phyloP scores from a whole-genome alignment of 371 early-diverging fungal species.

The Polyrhizophydium stewartii region DNA sequence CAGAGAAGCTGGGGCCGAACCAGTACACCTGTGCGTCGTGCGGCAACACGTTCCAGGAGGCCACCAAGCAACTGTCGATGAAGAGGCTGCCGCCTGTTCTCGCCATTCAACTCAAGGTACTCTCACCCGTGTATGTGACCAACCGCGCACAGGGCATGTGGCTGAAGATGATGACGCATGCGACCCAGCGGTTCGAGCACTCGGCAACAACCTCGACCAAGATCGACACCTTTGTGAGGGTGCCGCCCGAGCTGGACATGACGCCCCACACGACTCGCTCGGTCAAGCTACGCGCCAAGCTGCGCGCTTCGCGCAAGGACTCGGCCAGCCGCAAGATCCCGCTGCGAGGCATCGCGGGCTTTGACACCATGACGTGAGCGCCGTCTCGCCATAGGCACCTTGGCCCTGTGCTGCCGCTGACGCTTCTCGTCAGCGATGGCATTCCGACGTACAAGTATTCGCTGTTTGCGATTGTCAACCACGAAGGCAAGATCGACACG shows the following conservation, averaged over 20 bases:
- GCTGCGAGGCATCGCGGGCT: conserved; percentile 8
- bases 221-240: conserved; percentile 78
- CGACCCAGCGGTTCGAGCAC: conserved; percentile 77
- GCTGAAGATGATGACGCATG: background rate
- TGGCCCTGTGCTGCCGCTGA: no score
- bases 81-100: conserved; percentile 83
- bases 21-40: conserved; percentile 75
- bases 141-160: background rate
- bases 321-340: background rate
- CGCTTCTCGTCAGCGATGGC: conserved; percentile 28
- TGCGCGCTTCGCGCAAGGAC: conserved; percentile 1
- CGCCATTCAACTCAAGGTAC: conserved; percentile 83
- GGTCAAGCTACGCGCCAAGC: conserved; percentile 24
- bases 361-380: conserved; percentile 21
- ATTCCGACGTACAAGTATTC: conserved; percentile 72
- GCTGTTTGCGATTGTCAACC: conserved; percentile 88
- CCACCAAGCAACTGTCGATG: conserved; percentile 83
- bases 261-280: conserved; percentile 74
- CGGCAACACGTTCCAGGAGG: conserved; percentile 51
- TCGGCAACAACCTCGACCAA: conserved; percentile 61
- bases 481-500: conserved; percentile 84
- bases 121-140: background rate
- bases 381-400: background rate
- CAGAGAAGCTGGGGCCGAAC: conserved; percentile 51
- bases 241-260: conserved; percentile 90